Evolutionary conservation across 176 grass and related monocot genomes (phyloP).

Genomic region (Aegilops sharonensis): DNA sequence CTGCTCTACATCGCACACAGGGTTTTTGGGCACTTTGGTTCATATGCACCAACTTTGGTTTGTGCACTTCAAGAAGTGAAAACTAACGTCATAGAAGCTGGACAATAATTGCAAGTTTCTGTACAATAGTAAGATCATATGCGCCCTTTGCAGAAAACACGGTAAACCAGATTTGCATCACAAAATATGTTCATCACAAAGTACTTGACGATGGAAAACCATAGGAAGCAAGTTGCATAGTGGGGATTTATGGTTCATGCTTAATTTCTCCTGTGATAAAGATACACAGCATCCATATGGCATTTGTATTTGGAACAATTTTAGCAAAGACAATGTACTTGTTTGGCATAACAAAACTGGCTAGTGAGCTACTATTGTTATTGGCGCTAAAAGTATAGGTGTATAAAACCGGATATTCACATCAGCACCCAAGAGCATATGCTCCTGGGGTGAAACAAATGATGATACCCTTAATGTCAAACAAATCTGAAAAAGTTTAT

Average conservation of each 20-base stretch:
- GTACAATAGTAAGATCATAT: neutral
- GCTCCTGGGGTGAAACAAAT: too few species aligned
- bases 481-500: too few species aligned
- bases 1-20: neutral
- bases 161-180: neutral
- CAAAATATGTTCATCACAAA: neutral
- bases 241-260: neutral
- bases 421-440: too few species aligned
- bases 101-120: neutral
- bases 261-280: neutral
- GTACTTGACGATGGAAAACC: neutral
- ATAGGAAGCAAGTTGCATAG: neutral
- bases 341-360: conserved; percentile 8
- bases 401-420: neutral
- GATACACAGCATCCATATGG: neutral
- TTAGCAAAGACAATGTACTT: neutral
- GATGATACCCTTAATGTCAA: too few species aligned
- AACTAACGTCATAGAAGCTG: neutral
- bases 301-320: conserved; percentile 2
- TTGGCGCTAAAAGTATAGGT: neutral
- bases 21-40: neutral
- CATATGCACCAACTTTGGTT: neutral
- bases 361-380: neutral
- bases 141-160: neutral
- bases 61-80: neutral